Evolutionary conservation across 306 rosid species (phyloP).

Genomic region (Senna siamea): DNA sequence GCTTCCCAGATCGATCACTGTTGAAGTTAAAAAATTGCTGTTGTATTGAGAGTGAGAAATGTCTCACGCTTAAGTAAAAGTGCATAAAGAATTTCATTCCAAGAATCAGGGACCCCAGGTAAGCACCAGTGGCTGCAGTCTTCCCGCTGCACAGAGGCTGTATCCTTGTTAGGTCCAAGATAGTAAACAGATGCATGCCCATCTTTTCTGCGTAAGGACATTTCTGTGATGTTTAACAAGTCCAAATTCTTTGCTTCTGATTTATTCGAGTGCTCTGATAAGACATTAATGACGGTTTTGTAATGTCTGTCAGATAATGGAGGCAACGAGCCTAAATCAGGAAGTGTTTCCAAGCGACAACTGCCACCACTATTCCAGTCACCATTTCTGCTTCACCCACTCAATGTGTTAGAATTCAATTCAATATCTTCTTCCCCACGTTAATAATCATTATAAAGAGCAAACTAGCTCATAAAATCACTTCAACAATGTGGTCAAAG

Average conservation of each 20-base stretch:
- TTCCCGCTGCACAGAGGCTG: slow-evolving; percentile 67
- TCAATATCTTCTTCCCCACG: slow-evolving; percentile 9
- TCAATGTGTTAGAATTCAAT: slow-evolving; percentile 31
- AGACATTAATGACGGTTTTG: slow-evolving; percentile 46
- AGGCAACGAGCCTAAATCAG: slow-evolving; percentile 59
- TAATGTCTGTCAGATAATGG: slow-evolving; percentile 47
- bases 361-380: slow-evolving; percentile 89
- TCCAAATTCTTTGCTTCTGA: slow-evolving; percentile 53
- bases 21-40: slow-evolving; percentile 38
- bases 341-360: slow-evolving; percentile 77
- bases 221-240: slow-evolving; percentile 66
- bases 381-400: slow-evolving; percentile 64
- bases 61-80: slow-evolving; percentile 63
- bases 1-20: slow-evolving; percentile 31
- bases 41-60: slow-evolving; percentile 20
- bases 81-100: slow-evolving; percentile 84
- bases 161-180: slow-evolving; percentile 47
- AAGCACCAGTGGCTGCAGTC: slow-evolving; percentile 99
- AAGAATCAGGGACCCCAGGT: slow-evolving; percentile 93
- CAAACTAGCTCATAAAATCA: not conserved
- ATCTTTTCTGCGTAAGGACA: slow-evolving; percentile 78
- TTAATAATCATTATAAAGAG: not conserved
- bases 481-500: slow-evolving; percentile 6
- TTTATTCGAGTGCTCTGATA: slow-evolving; percentile 49
- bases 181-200: slow-evolving; percentile 84